phyloP scores from a whole-genome alignment of 352 stramenopile species.

The Pythium oligandrum region DNA sequence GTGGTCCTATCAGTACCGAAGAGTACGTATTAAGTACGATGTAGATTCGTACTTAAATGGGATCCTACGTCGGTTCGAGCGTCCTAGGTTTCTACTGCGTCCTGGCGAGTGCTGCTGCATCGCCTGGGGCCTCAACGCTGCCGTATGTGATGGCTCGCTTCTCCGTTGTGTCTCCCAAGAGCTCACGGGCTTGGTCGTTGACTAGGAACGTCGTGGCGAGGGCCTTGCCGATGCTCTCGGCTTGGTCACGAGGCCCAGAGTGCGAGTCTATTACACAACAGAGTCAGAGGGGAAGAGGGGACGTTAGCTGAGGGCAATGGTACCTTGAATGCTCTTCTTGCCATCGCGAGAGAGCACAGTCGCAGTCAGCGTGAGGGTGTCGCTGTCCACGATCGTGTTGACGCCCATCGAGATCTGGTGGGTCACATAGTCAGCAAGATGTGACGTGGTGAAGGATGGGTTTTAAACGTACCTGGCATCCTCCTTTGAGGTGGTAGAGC shows the following conservation, averaged over 20 bases:
- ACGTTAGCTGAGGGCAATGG: background rate
- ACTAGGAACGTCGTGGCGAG: constrained; percentile 54
- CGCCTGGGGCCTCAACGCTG: constrained; percentile 57
- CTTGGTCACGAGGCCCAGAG: constrained; percentile 46
- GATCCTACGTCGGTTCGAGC: no score
- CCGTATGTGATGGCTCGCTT: constrained; percentile 81
- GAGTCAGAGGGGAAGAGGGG: background rate
- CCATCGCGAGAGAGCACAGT: constrained; percentile 73
- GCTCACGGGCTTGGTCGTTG: constrained; percentile 39
- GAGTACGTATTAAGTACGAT: no score
- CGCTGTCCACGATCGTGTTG: constrained; percentile 54
- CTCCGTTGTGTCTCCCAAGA: constrained; percentile 57
- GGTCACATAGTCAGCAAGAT: no score
- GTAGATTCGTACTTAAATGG: no score
- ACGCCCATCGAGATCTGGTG: constrained; percentile 73
- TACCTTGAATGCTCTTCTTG: constrained; percentile 50
- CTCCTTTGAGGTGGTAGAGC: constrained; percentile 76
- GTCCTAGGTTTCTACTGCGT: no score
- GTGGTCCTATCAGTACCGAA: no score
- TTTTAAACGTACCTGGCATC: constrained; percentile 40
- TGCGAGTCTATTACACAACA: constrained; percentile 28
- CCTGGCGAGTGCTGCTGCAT: constrained; percentile 29
- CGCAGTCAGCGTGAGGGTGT: constrained; percentile 62
- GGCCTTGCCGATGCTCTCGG: constrained; percentile 55
- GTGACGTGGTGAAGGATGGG: no score